Percentiles rank a stretch among this genome's conserved stretches.
Evolutionary conservation across 2,329 filamentous ascomycete genomes (phyloP).

Genomic region (Curvularia eragrostidis): DNA sequence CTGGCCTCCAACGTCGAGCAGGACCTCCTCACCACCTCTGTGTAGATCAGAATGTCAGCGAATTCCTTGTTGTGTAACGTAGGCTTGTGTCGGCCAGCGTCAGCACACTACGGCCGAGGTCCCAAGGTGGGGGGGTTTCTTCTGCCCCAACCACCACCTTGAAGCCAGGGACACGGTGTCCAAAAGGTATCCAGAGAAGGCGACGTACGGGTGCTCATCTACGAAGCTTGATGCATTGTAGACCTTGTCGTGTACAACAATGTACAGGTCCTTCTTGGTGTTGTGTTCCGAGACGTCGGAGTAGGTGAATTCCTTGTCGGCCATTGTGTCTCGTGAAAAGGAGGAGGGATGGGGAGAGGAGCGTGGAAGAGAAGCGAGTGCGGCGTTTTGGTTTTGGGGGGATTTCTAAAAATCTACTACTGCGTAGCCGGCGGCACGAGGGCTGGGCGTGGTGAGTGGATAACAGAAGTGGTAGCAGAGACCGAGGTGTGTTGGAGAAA

Average conservation of each 20-base stretch:
- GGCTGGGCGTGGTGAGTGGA: not conserved
- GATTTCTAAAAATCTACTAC: not conserved
- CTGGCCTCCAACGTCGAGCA: constrained; percentile 94
- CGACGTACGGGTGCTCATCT: constrained; percentile 89
- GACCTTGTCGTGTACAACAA: constrained; percentile 96
- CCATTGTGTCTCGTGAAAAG: constrained; percentile 42
- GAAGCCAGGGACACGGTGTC: not conserved
- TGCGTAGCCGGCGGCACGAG: constrained; percentile 3
- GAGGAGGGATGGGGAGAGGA: constrained; percentile 7
- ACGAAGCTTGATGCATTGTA: constrained; percentile 90
- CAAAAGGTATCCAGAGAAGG: constrained; percentile 3
- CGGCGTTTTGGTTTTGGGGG: not conserved
- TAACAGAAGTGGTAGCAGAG: constrained; percentile 5
- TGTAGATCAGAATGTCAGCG: constrained; percentile 21
- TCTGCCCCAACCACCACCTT: not conserved
- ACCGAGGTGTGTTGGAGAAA: constrained; percentile 11
- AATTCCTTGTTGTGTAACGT: constrained; percentile 1
- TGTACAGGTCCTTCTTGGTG: constrained; percentile 85
- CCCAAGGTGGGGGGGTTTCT: constrained; percentile 5
- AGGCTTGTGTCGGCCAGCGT: not conserved
- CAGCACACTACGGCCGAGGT: not conserved
- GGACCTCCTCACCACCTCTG: constrained; percentile 97
- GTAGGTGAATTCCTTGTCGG: constrained; percentile 51
- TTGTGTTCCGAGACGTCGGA: constrained; percentile 51
- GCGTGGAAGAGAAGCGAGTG: not conserved